These are phyloP conservation scores for Aspergillus nanangensis DNA, from an alignment of 495 filamentous ascomycete species.

Conservation along the genomic window DNA sequence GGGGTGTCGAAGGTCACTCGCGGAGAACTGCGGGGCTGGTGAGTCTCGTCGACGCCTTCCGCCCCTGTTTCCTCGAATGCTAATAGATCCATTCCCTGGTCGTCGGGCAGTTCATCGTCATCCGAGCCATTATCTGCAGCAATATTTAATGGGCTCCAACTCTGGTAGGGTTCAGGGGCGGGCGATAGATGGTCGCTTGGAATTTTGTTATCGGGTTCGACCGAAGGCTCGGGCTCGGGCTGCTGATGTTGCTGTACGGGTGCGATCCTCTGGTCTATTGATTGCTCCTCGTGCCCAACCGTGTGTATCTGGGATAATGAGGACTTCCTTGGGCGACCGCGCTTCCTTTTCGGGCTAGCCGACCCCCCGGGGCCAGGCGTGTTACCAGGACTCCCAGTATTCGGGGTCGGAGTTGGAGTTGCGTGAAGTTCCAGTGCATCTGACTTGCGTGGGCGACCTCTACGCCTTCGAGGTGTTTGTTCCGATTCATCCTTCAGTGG, in stretches of 20 bases:
- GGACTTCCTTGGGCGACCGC: constrained; percentile 42
- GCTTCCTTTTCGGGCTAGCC: constrained; percentile 26
- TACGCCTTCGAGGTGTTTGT: constrained; percentile 31
- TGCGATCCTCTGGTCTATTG: too few species aligned
- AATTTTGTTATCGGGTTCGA: not conserved
- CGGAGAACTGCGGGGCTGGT: constrained; percentile 7
- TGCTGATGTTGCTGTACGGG: too few species aligned
- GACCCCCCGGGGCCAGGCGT: constrained; percentile 22
- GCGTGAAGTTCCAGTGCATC: constrained; percentile 20
- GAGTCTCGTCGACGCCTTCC: constrained; percentile 4
- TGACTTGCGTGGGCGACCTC: constrained; percentile 46
- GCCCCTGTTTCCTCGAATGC: constrained; percentile 20
- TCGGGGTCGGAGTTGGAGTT: constrained; percentile 21
- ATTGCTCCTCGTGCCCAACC: constrained; percentile 8
- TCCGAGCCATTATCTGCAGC: constrained; percentile 15
- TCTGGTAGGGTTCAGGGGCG: constrained; percentile 10
- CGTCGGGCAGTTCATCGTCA: constrained; percentile 14
- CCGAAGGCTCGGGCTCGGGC: too few species aligned
- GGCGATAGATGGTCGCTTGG: not conserved
- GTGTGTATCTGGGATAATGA: not conserved
- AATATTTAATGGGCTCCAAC: constrained; percentile 26
- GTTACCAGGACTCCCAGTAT: constrained; percentile 30
- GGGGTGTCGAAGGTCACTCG: constrained; percentile 24
- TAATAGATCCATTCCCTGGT: constrained; percentile 9
- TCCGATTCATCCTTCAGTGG: constrained; percentile 48